These are phyloP conservation scores for Fusarium bactridioides DNA, from an alignment of 2,329 filamentous ascomycete genomes.

Conservation along the genomic window DNA sequence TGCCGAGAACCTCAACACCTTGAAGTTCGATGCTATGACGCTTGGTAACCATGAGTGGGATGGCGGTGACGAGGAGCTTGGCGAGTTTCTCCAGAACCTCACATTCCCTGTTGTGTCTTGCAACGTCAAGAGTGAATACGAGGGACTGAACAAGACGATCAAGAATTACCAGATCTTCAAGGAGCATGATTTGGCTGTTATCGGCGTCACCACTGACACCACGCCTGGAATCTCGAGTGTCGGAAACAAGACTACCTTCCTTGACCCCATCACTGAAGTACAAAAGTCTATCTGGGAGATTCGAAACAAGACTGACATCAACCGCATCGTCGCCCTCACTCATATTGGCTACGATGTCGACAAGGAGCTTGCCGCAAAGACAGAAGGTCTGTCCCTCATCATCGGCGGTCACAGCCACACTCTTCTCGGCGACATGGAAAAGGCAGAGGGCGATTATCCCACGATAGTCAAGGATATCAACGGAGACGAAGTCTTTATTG, in stretches of 20 bases:
- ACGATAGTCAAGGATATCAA: slow-evolving; percentile 68
- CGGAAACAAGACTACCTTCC: slow-evolving; percentile 65
- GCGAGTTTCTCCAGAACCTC: slow-evolving; percentile 67
- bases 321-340: slow-evolving; percentile 70
- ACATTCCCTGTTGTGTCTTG: slow-evolving; percentile 71
- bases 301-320: slow-evolving; percentile 67
- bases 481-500: slow-evolving; percentile 73
- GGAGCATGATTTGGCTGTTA: slow-evolving; percentile 67
- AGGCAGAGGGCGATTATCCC: slow-evolving; percentile 67
- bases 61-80: slow-evolving; percentile 68
- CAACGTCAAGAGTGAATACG: slow-evolving; percentile 68
- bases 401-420: slow-evolving; percentile 70
- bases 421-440: slow-evolving; percentile 66
- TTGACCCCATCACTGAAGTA: slow-evolving; percentile 64
- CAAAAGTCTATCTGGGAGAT: slow-evolving; percentile 70
- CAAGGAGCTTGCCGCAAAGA: slow-evolving; percentile 65
- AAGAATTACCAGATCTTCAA: slow-evolving; percentile 72
- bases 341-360: slow-evolving; percentile 74
- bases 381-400: slow-evolving; percentile 71
- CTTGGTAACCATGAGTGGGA: slow-evolving; percentile 75
- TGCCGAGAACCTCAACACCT: slow-evolving; percentile 69
- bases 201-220: slow-evolving; percentile 69
- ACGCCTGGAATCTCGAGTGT: slow-evolving; percentile 67
- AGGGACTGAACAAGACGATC: slow-evolving; percentile 67
- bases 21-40: slow-evolving; percentile 74